These are phyloP conservation scores for Beauveria rudraprayagi DNA, from an alignment of 2,329 filamentous ascomycete species.

Conservation along the genomic window DNA sequence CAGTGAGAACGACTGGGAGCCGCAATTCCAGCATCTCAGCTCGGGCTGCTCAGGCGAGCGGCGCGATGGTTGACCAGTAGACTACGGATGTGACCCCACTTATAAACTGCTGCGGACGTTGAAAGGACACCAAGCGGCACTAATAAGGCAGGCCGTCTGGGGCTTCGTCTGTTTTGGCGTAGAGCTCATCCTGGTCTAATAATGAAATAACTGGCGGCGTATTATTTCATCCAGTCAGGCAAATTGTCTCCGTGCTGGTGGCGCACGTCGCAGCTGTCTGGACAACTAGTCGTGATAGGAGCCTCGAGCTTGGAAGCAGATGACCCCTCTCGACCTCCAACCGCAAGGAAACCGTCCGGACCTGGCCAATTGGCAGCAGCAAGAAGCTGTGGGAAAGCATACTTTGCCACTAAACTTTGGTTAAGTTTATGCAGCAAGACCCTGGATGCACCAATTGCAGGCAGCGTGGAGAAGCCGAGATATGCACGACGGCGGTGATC, in stretches of 20 bases:
- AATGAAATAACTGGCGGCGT: not conserved
- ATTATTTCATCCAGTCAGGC: not conserved
- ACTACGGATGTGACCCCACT: not conserved
- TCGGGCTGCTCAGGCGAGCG: not conserved
- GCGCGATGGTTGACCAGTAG: not conserved
- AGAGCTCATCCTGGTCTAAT: not conserved
- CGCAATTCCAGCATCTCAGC: not conserved
- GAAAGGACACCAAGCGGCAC: not conserved
- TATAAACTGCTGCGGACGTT: not conserved
- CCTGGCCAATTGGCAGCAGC: not conserved
- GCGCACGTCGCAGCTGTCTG: not conserved
- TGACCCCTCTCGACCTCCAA: too few species aligned
- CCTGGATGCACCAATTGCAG: conserved; percentile 3
- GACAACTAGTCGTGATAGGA: not conserved
- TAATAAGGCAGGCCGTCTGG: conserved; percentile 1
- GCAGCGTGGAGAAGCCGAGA: conserved; percentile 4
- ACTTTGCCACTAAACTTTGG: not conserved
- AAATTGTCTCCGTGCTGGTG: not conserved
- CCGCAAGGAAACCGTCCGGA: too few species aligned
- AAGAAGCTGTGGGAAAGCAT: not conserved
- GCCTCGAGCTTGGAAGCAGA: not conserved
- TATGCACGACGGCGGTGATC: conserved; percentile 5
- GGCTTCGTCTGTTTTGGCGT: conserved; percentile 6
- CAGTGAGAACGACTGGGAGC: not conserved
- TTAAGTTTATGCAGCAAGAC: not conserved